Conservation (phyloP, 2,329 filamentous ascomycete species). For the Cucurbitaria berberidis region DNA sequence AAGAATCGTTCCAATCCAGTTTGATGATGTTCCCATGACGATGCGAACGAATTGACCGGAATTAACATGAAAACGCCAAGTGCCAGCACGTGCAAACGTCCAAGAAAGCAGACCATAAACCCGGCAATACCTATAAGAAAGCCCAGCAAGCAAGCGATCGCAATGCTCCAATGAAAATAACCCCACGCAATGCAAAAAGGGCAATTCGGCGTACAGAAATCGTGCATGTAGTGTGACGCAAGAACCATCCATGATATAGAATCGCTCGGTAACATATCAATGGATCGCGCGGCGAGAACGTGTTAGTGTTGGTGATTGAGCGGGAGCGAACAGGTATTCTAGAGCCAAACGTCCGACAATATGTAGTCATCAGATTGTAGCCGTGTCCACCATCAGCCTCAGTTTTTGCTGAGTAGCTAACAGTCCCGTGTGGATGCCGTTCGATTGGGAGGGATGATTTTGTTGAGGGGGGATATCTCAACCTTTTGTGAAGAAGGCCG, state of each 20-base stretch:
- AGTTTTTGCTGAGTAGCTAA: neutral
- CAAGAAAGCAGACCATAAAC: slow-evolving; percentile 16
- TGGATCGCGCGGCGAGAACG: slow-evolving; percentile 5
- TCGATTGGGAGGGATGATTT: neutral
- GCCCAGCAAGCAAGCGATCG: slow-evolving; percentile 17
- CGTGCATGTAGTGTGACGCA: slow-evolving; percentile 17
- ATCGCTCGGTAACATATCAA: slow-evolving; percentile 16
- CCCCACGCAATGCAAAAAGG: slow-evolving; percentile 41
- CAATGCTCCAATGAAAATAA: slow-evolving; percentile 36
- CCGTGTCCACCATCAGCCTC: neutral
- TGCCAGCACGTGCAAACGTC: slow-evolving; percentile 9
- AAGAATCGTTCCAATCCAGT: slow-evolving; percentile 7
- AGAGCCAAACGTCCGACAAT: slow-evolving; percentile 7
- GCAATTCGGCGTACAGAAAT: slow-evolving; percentile 25
- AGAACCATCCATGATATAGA: slow-evolving; percentile 8
- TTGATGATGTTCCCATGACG: slow-evolving; percentile 6
- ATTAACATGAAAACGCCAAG: slow-evolving; percentile 11
- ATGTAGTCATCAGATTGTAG: slow-evolving; percentile 18
- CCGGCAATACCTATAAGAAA: slow-evolving; percentile 15
- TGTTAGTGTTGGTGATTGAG: slow-evolving; percentile 1
- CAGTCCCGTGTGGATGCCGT: neutral
- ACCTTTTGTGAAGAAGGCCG: neutral
- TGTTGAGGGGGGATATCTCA: neutral
- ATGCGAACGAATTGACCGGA: slow-evolving; percentile 16
- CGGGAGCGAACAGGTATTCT: neutral